Conservation (phyloP, 73 alveolate genomes). For the Uronychia binucleata region DNA sequence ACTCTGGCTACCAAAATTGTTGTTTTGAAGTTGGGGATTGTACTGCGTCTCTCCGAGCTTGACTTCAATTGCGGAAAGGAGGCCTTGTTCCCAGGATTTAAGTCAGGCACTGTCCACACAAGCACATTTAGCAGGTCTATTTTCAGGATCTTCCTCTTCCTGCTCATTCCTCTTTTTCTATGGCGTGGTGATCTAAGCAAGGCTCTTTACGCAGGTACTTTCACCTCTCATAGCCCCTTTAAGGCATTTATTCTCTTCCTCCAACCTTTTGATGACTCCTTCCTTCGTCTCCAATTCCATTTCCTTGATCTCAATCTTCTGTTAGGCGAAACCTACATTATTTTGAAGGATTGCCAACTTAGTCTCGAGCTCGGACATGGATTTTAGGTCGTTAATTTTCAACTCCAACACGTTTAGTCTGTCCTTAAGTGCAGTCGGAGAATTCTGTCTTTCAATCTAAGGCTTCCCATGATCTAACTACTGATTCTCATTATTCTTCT, state of each 20-base stretch:
- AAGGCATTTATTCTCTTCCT: neutral
- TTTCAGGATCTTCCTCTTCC: too few relatives aligned
- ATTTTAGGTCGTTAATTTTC: neutral
- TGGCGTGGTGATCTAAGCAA: too few relatives aligned
- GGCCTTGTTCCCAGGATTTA: neutral
- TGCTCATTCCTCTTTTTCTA: too few relatives aligned
- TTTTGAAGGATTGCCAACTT: neutral
- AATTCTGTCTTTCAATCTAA: neutral
- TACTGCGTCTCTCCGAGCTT: neutral
- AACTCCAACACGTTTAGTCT: neutral
- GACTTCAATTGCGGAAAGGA: neutral
- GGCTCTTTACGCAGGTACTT: too few relatives aligned
- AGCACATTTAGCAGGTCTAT: neutral
- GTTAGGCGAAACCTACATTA: neutral
- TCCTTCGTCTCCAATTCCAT: neutral
- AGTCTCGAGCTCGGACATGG: neutral
- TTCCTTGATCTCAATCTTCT: neutral
- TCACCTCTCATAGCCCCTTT: neutral
- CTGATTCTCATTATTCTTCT: neutral
- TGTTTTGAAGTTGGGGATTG: too few relatives aligned
- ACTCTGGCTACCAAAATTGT: too few relatives aligned
- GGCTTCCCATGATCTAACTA: neutral
- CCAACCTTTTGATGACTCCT: neutral
- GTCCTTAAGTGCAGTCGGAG: neutral
- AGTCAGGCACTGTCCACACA: neutral